These are phyloP conservation scores for Lanmaoa pseudosensibilis DNA, from an alignment of 768 basidiomycete species.

Conservation along the genomic window DNA sequence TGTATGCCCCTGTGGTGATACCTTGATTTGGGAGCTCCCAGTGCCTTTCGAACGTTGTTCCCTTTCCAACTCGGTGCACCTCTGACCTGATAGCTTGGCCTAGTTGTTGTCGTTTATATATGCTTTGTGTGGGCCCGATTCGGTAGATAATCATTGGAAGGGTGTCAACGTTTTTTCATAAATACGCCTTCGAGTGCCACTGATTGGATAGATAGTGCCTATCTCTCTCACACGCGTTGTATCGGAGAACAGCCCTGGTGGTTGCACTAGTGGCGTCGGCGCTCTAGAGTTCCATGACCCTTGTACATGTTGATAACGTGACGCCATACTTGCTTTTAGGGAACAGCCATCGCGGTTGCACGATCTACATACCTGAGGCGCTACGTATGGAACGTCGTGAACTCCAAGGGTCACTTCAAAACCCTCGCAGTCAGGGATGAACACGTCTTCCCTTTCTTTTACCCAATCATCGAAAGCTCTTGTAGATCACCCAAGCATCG, in stretches of 20 bases:
- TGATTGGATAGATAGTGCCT: conserved; percentile 8
- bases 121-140: neutral
- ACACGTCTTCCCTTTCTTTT: no score
- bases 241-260: neutral
- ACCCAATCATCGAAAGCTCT: conserved; percentile 57
- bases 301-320: no score
- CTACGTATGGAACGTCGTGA: no score
- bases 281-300: no score
- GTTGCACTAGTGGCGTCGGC: neutral
- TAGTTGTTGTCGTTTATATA: no score
- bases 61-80: conserved; percentile 4
- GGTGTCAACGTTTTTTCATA: neutral
- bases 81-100: conserved; percentile 1
- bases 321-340: neutral
- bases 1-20: no score
- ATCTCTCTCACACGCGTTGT: neutral
- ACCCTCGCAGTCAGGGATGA: no score
- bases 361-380: no score
- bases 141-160: neutral
- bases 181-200: neutral
- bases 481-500: conserved; percentile 85
- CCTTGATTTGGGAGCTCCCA: no score
- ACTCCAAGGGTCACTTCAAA: no score
- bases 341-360: neutral
- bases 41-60: no score